Evolutionary conservation across 2,329 filamentous ascomycete genomes (phyloP).

Genomic region (Leptographium galeiforme): DNA sequence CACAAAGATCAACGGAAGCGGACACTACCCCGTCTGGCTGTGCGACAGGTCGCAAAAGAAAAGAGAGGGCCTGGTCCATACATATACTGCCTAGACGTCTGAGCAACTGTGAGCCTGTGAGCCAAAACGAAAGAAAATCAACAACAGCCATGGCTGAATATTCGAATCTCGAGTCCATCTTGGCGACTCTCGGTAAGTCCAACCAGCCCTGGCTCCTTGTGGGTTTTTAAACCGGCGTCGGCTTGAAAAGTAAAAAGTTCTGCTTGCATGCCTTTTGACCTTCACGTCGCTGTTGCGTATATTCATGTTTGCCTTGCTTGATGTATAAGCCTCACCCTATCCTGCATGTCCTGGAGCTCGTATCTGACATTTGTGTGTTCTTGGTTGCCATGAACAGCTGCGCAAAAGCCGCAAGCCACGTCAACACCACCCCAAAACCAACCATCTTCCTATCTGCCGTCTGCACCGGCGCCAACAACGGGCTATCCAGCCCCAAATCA

Average conservation of each 20-base stretch:
- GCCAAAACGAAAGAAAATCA: not conserved
- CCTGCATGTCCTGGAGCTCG: not conserved
- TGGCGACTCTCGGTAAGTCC: conserved; percentile 14
- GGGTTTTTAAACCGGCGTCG: not conserved
- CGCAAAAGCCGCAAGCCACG: conserved; percentile 8
- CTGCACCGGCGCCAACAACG: conserved; percentile 6
- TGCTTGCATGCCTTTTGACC: not conserved
- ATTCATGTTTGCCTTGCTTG: not conserved
- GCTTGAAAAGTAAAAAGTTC: not conserved
- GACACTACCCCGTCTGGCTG: not conserved
- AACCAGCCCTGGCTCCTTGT: not conserved
- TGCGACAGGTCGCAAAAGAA: not conserved
- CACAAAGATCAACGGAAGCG: not conserved
- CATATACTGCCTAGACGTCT: not conserved
- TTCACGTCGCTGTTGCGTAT: not conserved
- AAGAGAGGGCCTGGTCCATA: not conserved
- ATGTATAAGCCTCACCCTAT: not conserved
- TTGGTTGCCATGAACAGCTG: conserved; percentile 10
- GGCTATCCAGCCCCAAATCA: conserved; percentile 6
- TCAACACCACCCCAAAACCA: conserved; percentile 8
- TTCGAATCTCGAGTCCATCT: conserved; percentile 13
- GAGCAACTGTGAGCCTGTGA: not conserved
- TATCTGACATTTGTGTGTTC: conserved; percentile 8
- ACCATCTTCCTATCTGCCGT: conserved; percentile 6
- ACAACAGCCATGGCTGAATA: not conserved